These are phyloP conservation scores for Helicocarpus griseus DNA, from an alignment of 2,329 filamentous ascomycete species.

Conservation along the genomic window DNA sequence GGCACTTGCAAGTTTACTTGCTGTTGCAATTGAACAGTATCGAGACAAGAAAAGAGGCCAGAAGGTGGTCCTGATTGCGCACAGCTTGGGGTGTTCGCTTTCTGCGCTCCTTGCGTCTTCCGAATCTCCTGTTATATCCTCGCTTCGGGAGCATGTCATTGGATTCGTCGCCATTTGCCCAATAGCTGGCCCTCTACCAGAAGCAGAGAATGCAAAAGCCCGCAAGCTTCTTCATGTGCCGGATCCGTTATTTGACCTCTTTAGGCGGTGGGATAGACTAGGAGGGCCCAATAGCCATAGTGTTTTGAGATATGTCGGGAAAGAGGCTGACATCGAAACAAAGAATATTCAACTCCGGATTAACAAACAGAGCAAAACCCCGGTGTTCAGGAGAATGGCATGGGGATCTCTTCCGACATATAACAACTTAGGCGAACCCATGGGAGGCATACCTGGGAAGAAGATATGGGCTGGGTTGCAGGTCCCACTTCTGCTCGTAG, in stretches of 20 bases:
- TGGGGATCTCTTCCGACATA: conserved; percentile 59
- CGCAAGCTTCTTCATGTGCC: conserved; percentile 59
- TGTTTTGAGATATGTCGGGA: conserved; percentile 59
- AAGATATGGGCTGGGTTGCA: conserved; percentile 63
- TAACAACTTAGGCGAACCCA: conserved; percentile 40
- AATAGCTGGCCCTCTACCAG: conserved; percentile 52
- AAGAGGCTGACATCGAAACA: conserved; percentile 30
- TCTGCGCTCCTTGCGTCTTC: conserved; percentile 60
- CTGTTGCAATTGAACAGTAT: conserved; percentile 62
- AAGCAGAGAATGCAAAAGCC: conserved; percentile 42
- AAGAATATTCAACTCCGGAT: conserved; percentile 35
- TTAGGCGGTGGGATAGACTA: conserved; percentile 66
- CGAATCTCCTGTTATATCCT: conserved; percentile 42
- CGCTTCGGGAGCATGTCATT: conserved; percentile 55
- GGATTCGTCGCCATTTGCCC: conserved; percentile 79
- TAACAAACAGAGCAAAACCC: conserved; percentile 74
- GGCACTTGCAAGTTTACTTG: conserved; percentile 65
- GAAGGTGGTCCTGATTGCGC: conserved; percentile 69
- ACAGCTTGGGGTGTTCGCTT: conserved; percentile 82
- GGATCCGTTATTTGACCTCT: conserved; percentile 57
- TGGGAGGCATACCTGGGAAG: conserved; percentile 58
- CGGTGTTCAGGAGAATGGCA: conserved; percentile 74
- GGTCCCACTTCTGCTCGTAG: conserved; percentile 68
- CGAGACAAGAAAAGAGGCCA: conserved; percentile 57
- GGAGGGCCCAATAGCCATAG: conserved; percentile 71